Evolutionary conservation across 768 basidiomycete species (phyloP).

Genomic region (Boletus eberwhitei): DNA sequence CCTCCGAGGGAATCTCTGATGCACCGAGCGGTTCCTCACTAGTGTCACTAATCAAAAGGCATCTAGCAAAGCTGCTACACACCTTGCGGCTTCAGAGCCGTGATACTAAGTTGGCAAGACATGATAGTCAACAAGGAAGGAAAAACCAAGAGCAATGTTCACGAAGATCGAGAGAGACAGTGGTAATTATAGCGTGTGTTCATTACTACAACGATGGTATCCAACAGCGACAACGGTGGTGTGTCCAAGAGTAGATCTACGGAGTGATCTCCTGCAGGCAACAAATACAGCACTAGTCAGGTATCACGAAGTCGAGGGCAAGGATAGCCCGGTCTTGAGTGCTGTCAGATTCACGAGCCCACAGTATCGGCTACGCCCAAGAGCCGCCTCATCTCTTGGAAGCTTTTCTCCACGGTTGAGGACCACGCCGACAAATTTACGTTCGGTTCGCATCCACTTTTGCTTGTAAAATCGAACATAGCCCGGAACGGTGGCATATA

Average conservation of each 20-base stretch:
- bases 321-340: constrained; percentile 14
- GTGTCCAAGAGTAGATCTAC: neutral
- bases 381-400: constrained; percentile 70
- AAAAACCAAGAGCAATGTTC: neutral
- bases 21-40: neutral
- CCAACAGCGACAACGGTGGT: neutral
- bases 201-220: constrained; percentile 19
- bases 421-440: constrained; percentile 83
- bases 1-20: constrained; percentile 61
- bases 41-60: neutral
- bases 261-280: neutral
- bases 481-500: constrained; percentile 87
- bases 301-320: constrained; percentile 7
- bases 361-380: constrained; percentile 85
- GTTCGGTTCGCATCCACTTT: constrained; percentile 68
- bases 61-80: neutral
- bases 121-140: constrained; percentile 13
- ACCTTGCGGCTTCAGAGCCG: constrained; percentile 40
- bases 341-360: constrained; percentile 66
- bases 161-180: neutral
- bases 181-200: constrained; percentile 16
- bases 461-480: constrained; percentile 92
- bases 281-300: neutral
- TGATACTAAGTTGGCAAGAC: constrained; percentile 39
- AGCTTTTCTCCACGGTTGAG: constrained; percentile 78